phyloP scores from a whole-genome alignment of 179 eudicot species.

The Dionaea muscipula region DNA sequence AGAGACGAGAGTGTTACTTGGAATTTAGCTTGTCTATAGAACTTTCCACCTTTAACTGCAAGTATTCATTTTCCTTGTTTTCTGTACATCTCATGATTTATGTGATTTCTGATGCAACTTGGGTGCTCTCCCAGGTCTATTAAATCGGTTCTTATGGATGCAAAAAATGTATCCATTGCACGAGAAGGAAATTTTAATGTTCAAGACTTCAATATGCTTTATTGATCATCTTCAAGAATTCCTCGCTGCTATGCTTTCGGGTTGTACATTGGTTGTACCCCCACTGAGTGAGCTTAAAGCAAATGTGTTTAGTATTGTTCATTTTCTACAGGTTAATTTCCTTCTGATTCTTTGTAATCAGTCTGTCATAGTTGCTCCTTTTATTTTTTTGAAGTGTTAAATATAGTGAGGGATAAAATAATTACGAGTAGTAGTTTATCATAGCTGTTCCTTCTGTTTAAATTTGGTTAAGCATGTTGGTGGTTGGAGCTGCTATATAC shows the following conservation, averaged over 20 bases:
- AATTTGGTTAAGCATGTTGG: too few relatives aligned
- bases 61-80: not conserved
- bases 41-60: not conserved
- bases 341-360: not conserved
- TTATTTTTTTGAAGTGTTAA: too few relatives aligned
- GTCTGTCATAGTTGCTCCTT: not conserved
- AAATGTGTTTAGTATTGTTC: slow-evolving; percentile 39
- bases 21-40: not conserved
- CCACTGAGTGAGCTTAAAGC: slow-evolving; percentile 48
- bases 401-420: too few relatives aligned
- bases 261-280: slow-evolving; percentile 72
- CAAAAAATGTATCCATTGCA: slow-evolving; percentile 52
- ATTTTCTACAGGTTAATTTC: slow-evolving; percentile 42
- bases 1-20: too few relatives aligned
- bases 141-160: slow-evolving; percentile 86
- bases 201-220: slow-evolving; percentile 78
- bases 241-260: slow-evolving; percentile 59
- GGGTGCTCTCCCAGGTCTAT: slow-evolving; percentile 34
- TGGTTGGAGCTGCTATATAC: too few relatives aligned
- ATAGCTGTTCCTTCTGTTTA: too few relatives aligned
- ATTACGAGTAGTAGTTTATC: too few relatives aligned
- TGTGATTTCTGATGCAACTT: not conserved
- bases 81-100: not conserved
- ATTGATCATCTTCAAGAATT: slow-evolving; percentile 90
- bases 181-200: slow-evolving; percentile 46